phyloP scores from a whole-genome alignment of 1,284 basidiomycete species.

The Moesziomyces sp. region DNA sequence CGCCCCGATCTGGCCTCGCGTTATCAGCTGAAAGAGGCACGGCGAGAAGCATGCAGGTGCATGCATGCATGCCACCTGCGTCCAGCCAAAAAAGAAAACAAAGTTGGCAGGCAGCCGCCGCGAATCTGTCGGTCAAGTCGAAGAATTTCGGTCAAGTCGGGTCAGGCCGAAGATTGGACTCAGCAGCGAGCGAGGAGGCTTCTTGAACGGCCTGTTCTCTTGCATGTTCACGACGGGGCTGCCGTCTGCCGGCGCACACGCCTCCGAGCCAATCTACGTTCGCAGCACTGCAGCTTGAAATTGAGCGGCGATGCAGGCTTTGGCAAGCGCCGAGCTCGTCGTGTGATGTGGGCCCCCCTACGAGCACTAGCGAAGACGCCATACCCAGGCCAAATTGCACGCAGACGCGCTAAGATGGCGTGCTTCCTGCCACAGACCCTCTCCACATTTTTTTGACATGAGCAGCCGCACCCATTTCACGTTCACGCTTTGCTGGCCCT shows the following conservation, averaged over 20 bases:
- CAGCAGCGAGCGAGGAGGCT: too few relatives aligned
- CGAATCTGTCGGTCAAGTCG: too few relatives aligned
- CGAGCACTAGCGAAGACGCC: not conserved
- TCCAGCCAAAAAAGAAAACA: conserved; percentile 1
- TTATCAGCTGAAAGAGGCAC: too few relatives aligned
- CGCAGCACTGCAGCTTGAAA: not conserved
- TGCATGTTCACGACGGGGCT: not conserved
- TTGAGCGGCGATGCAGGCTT: not conserved
- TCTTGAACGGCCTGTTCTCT: not conserved
- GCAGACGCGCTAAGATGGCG: not conserved
- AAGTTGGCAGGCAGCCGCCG: too few relatives aligned
- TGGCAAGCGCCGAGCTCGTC: not conserved
- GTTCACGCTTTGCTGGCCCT: not conserved
- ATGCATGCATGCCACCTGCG: too few relatives aligned
- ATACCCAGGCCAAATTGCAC: not conserved
- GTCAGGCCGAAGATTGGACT: not conserved
- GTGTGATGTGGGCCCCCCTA: not conserved
- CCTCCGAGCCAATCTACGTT: not conserved
- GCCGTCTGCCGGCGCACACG: not conserved
- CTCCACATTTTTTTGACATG: not conserved
- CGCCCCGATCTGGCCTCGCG: too few relatives aligned
- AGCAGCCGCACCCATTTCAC: not conserved
- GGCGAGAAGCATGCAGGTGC: too few relatives aligned
- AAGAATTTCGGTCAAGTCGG: too few relatives aligned
- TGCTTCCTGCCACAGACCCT: not conserved